A percentile compares a stretch with the other conserved stretches of the same genome.
Evolutionary conservation across 2,329 filamentous ascomycete genomes (phyloP).

Genomic region (Thelonectria discophora): DNA sequence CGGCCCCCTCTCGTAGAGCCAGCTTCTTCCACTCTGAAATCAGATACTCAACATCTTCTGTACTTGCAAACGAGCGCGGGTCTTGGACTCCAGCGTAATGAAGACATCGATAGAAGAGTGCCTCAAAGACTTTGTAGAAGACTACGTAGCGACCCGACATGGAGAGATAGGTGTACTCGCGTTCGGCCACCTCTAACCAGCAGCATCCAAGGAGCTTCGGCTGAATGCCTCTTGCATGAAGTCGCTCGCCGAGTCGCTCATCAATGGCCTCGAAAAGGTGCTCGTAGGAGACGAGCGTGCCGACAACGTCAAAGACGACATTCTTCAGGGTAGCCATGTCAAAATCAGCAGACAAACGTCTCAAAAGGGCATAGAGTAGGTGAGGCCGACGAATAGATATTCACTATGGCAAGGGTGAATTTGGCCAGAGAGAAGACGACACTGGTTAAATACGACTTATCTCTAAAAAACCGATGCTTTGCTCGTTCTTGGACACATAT

Average conservation of each 20-base stretch:
- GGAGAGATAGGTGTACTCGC: slow-evolving; percentile 23
- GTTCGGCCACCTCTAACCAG: slow-evolving; percentile 22
- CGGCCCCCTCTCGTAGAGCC: slow-evolving; percentile 12
- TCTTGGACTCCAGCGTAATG: slow-evolving; percentile 21
- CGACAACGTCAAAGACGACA: slow-evolving; percentile 35
- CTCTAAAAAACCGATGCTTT: background rate
- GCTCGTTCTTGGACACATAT: too few species aligned
- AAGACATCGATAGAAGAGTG: slow-evolving; percentile 22
- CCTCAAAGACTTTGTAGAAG: slow-evolving; percentile 23
- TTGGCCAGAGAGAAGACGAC: background rate
- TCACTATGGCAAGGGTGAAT: background rate
- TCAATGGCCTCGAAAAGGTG: slow-evolving; percentile 21
- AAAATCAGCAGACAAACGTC: background rate
- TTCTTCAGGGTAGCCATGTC: slow-evolving; percentile 17
- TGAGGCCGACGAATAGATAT: background rate
- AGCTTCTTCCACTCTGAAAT: slow-evolving; percentile 20
- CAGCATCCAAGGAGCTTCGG: slow-evolving; percentile 21
- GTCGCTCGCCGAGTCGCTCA: slow-evolving; percentile 14
- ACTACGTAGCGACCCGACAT: slow-evolving; percentile 23
- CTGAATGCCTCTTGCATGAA: slow-evolving; percentile 16
- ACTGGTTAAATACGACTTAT: background rate
- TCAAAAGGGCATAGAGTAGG: slow-evolving; percentile 2
- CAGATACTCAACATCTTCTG: slow-evolving; percentile 10
- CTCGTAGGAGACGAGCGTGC: slow-evolving; percentile 29
- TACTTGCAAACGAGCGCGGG: slow-evolving; percentile 12